Percentiles rank a stretch among this genome's conserved stretches.
Evolutionary conservation across 2,329 filamentous ascomycete species (phyloP).

Genomic region (Trichoderma sp.): DNA sequence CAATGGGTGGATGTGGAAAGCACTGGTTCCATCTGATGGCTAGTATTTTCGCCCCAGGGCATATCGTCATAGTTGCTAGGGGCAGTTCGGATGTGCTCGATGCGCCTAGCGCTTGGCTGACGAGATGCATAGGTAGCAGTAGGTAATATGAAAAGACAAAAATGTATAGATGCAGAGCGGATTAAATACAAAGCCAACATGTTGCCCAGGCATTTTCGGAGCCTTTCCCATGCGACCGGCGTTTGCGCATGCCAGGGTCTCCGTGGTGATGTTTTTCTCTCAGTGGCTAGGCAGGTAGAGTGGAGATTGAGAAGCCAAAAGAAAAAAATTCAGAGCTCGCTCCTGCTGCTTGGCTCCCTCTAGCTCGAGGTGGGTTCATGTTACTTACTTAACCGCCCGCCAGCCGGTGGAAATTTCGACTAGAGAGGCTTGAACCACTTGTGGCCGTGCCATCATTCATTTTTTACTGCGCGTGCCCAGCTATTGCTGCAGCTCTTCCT

Average conservation of each 20-base stretch:
- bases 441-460: constrained; percentile 38
- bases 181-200: not conserved
- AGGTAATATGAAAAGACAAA: not conserved
- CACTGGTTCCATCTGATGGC: constrained; percentile 5
- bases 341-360: not conserved
- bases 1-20: not conserved
- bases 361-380: constrained; percentile 8
- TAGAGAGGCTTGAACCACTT: constrained; percentile 17
- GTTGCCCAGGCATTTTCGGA: constrained; percentile 21
- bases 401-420: constrained; percentile 38
- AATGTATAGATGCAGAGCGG: not conserved
- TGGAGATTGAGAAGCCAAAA: not conserved
- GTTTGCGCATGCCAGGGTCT: not conserved
- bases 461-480: constrained; percentile 39
- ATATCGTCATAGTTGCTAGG: not conserved
- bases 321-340: constrained; percentile 12
- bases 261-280: constrained; percentile 18
- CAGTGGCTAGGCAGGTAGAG: constrained; percentile 6
- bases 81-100: not conserved
- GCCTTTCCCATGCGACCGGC: not conserved
- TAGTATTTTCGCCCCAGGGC: not conserved
- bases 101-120: no score
- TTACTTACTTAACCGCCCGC: constrained; percentile 25
- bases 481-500: constrained; percentile 40
- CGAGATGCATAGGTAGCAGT: not conserved